A percentile compares a stretch with the other conserved stretches of the same genome.
Conservation (phyloP, 2,329 filamentous ascomycete species). For the Iodosphaeria phyllophila region DNA sequence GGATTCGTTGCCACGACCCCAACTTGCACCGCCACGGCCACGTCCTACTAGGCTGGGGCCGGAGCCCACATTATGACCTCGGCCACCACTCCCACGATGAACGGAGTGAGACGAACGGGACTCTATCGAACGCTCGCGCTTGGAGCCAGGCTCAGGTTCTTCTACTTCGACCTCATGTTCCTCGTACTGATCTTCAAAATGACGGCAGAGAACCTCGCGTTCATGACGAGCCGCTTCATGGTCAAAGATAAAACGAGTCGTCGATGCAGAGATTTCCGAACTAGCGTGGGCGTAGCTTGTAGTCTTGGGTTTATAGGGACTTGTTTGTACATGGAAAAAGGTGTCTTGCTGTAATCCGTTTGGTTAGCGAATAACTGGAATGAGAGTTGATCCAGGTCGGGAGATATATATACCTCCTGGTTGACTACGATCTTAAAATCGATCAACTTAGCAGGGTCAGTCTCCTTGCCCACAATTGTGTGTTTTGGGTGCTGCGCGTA, state of each 20-base stretch:
- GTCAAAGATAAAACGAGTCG: slow-evolving; percentile 79
- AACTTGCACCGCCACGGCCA: no score
- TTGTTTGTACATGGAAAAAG: slow-evolving; percentile 17
- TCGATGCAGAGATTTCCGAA: no score
- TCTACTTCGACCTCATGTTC: slow-evolving; percentile 67
- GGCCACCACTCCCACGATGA: no score
- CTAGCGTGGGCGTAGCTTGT: no score
- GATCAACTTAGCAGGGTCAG: slow-evolving; percentile 64
- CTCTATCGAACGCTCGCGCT: no score
- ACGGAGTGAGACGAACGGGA: no score
- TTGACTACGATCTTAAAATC: slow-evolving; percentile 76
- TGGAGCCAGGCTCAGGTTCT: no score
- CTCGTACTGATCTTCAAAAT: slow-evolving; percentile 57
- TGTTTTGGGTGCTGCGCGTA: slow-evolving; percentile 68
- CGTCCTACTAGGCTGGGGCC: no score
- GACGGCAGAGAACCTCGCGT: slow-evolving; percentile 44
- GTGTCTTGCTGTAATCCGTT: slow-evolving; percentile 15
- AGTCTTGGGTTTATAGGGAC: slow-evolving; percentile 15
- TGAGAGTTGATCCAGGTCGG: no score
- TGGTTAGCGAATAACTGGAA: no score
- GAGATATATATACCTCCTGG: slow-evolving; percentile 63
- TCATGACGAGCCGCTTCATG: slow-evolving; percentile 57
- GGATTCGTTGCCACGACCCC: no score
- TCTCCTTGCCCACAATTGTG: slow-evolving; percentile 55
- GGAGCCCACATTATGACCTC: no score